Evolutionary conservation across 176 grass and related monocot genomes (phyloP).

Genomic region (Oryza meridionalis): DNA sequence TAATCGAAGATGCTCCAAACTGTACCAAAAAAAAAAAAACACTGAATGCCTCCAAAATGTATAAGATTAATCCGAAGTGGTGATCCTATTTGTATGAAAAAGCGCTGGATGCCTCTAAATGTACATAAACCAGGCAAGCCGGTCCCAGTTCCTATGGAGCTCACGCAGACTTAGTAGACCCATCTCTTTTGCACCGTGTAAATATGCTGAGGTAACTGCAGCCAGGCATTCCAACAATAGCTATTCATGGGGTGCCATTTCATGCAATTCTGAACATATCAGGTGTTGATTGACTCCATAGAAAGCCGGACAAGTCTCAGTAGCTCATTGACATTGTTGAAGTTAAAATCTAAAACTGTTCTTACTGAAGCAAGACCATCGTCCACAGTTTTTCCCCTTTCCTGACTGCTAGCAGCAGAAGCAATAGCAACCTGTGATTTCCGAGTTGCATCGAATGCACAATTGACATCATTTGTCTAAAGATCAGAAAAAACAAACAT

Average conservation of each 20-base stretch:
- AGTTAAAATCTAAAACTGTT: conserved; percentile 80
- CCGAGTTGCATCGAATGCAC: conserved; percentile 81
- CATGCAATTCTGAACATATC: conserved; percentile 24
- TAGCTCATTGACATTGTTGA: conserved; percentile 72
- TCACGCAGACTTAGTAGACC: conserved; percentile 11
- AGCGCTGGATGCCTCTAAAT: conserved; percentile 15
- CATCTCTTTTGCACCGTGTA: conserved; percentile 3
- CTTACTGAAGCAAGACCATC: conserved; percentile 62
- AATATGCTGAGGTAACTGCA: conserved; percentile 19
- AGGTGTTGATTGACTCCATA: conserved; percentile 61
- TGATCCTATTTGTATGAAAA: background rate
- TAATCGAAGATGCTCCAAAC: conserved; percentile 16
- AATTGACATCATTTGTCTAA: conserved; percentile 81
- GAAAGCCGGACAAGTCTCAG: conserved; percentile 73
- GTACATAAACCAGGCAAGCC: conserved; percentile 4
- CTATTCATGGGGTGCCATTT: conserved; percentile 4
- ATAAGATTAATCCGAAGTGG: background rate
- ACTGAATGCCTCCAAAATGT: background rate
- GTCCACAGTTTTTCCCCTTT: conserved; percentile 36
- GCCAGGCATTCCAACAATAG: conserved; percentile 3
- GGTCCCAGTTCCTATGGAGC: background rate
- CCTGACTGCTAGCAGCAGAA: conserved; percentile 46
- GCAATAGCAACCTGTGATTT: conserved; percentile 66
- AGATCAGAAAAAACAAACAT: conserved; percentile 29
- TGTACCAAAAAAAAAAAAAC: background rate